These are phyloP conservation scores for Cladorrhinum samala DNA, from an alignment of 495 filamentous ascomycete species.

Conservation along the genomic window DNA sequence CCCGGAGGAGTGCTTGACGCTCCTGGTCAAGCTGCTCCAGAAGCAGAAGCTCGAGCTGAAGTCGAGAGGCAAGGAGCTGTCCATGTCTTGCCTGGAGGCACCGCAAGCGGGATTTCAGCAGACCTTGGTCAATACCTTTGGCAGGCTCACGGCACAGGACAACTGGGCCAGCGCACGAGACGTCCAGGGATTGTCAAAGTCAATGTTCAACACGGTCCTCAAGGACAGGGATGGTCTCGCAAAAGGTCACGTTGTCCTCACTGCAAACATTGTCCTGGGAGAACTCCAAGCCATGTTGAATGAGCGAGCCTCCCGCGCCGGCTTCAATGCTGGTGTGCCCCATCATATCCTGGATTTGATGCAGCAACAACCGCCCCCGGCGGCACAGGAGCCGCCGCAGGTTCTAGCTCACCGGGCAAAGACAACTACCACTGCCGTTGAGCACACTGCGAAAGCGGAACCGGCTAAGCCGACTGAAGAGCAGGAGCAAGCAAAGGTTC, in stretches of 20 bases:
- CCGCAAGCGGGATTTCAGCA: conserved; percentile 13
- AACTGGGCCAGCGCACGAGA: conserved; percentile 68
- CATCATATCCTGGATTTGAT: not conserved
- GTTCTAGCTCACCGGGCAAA: not conserved
- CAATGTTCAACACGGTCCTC: conserved; percentile 43
- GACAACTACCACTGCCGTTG: not conserved
- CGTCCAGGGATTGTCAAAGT: conserved; percentile 50
- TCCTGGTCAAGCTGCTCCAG: conserved; percentile 27
- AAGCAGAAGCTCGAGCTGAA: conserved; percentile 19
- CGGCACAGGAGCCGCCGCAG: not conserved
- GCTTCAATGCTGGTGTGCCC: not conserved
- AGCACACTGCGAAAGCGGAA: conserved; percentile 8
- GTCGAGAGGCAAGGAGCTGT: conserved; percentile 26
- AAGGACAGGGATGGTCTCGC: conserved; percentile 21
- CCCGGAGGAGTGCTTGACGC: conserved; percentile 39
- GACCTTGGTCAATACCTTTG: conserved; percentile 33
- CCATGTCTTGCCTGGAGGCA: conserved; percentile 32
- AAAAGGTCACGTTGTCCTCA: conserved; percentile 15
- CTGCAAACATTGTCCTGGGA: conserved; percentile 29
- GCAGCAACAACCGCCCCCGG: not conserved
- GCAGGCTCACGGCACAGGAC: conserved; percentile 36
- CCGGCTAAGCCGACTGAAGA: conserved; percentile 1
- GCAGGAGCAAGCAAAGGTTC: not conserved
- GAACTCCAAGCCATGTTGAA: conserved; percentile 40
- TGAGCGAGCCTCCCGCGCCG: conserved; percentile 33